Percentiles rank a stretch among this genome's conserved stretches.
These are phyloP conservation scores for Ophiocordyceps camponoti-saundersi DNA, from an alignment of 2,329 filamentous ascomycete species.

Conservation along the genomic window DNA sequence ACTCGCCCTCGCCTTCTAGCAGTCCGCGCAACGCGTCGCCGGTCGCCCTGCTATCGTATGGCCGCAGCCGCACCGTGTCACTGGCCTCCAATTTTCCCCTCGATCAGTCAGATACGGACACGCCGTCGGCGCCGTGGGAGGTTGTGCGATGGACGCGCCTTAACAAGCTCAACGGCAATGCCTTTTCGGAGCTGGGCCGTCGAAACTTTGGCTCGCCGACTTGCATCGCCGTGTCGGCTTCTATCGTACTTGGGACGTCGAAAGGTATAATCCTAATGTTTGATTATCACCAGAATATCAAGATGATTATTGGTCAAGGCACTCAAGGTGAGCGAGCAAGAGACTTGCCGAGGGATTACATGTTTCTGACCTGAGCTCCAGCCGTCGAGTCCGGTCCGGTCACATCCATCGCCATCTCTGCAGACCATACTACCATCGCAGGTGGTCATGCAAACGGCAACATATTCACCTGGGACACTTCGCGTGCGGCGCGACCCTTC, in stretches of 20 bases:
- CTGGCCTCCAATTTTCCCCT: constrained; percentile 51
- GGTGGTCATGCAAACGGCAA: constrained; percentile 77
- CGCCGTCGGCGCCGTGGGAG: constrained; percentile 77
- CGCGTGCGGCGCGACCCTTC: constrained; percentile 69
- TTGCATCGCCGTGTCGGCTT: constrained; percentile 73
- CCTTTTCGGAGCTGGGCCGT: constrained; percentile 82
- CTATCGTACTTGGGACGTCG: constrained; percentile 79
- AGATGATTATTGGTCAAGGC: constrained; percentile 82
- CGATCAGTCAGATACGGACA: constrained; percentile 49
- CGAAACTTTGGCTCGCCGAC: constrained; percentile 87
- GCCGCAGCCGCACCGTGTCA: constrained; percentile 69
- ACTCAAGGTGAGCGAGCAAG: constrained; percentile 51
- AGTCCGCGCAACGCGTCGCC: constrained; percentile 61
- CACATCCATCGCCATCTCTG: constrained; percentile 76
- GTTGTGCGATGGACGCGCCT: constrained; percentile 92
- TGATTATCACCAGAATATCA: constrained; percentile 91
- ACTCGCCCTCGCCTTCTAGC: constrained; percentile 30
- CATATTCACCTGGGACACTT: constrained; percentile 95
- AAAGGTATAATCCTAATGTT: constrained; percentile 93
- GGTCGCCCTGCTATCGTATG: constrained; percentile 42
- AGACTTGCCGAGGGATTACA: neutral
- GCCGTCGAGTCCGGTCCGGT: constrained; percentile 82
- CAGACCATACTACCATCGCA: constrained; percentile 83
- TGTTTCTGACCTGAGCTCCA: constrained; percentile 17
- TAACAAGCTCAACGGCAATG: constrained; percentile 73